These are phyloP conservation scores for Apiospora malaysiana DNA, from an alignment of 2,329 filamentous ascomycete genomes.

Conservation along the genomic window DNA sequence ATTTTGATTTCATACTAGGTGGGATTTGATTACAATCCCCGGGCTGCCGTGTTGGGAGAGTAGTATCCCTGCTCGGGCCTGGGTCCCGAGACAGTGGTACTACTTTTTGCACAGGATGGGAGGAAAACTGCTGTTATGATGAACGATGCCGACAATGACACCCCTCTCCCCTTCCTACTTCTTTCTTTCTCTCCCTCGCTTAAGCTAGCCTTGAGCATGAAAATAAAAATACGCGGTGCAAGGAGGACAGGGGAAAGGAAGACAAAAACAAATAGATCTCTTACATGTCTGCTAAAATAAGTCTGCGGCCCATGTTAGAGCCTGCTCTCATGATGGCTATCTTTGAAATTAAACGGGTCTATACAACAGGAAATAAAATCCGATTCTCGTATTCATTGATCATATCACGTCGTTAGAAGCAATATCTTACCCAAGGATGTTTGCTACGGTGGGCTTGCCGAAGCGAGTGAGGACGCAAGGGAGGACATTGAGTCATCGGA, in stretches of 20 bases:
- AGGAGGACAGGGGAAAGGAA: neutral
- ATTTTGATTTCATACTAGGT: slow-evolving; percentile 59
- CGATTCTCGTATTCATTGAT: neutral
- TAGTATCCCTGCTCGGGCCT: neutral
- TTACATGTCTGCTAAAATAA: neutral
- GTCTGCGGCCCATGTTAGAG: too few relatives aligned
- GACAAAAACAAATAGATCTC: neutral
- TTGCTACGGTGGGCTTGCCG: slow-evolving; percentile 5
- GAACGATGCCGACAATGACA: neutral
- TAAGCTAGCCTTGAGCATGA: neutral
- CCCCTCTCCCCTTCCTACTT: too few relatives aligned
- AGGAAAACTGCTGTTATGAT: neutral
- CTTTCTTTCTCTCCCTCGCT: neutral
- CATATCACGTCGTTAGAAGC: neutral
- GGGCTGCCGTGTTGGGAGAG: neutral
- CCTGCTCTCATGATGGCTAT: neutral
- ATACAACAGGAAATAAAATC: neutral
- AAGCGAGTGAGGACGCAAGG: slow-evolving; percentile 1
- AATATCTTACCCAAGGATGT: neutral
- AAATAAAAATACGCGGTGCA: neutral
- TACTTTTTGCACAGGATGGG: neutral
- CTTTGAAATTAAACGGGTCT: neutral
- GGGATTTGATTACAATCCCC: neutral
- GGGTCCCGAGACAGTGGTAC: neutral
- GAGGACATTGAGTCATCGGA: neutral